These are phyloP conservation scores for Fusarium sororula DNA, from an alignment of 2,329 filamentous ascomycete genomes.

Conservation along the genomic window DNA sequence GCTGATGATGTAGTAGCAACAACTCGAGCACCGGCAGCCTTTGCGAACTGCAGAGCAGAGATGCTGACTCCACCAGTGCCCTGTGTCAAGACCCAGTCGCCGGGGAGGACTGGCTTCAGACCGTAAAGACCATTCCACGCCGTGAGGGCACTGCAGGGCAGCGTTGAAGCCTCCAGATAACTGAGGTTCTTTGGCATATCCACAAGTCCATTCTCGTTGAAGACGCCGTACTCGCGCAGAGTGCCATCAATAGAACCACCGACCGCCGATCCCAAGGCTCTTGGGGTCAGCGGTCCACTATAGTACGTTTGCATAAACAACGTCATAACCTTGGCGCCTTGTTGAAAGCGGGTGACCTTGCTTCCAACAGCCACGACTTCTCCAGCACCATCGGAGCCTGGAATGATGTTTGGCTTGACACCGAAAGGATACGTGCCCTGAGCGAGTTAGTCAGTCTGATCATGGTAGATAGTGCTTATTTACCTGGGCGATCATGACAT, in stretches of 20 bases:
- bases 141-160: neutral
- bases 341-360: neutral
- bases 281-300: neutral
- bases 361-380: neutral
- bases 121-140: neutral
- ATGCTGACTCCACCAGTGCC: neutral
- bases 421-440: neutral
- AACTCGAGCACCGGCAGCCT: neutral
- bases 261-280: neutral
- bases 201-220: neutral
- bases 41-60: neutral
- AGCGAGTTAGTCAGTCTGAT: neutral
- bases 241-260: neutral
- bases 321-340: neutral
- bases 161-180: neutral
- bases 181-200: neutral
- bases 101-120: neutral
- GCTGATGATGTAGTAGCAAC: neutral
- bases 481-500: neutral
- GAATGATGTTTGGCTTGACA: neutral
- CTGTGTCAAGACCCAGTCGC: neutral
- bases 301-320: neutral
- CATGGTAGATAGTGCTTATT: rapidly evolving
- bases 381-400: neutral
- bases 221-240: neutral